phyloP scores from a whole-genome alignment of 345 rosid species.

The Abelmoschus esculentus region DNA sequence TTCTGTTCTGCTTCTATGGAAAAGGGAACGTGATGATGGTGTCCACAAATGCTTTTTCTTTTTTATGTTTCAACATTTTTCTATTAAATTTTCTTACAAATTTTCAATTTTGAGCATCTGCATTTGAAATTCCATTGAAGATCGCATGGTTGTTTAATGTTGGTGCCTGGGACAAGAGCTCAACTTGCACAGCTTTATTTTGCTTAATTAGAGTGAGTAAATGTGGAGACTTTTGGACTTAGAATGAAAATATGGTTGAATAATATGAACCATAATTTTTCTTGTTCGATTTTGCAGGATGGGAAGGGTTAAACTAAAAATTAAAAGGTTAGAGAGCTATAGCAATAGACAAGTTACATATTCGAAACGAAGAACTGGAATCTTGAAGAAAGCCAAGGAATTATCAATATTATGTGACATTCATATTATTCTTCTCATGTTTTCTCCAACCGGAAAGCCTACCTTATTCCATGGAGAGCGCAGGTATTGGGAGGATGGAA shows the following conservation, averaged over 20 bases:
- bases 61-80: not conserved
- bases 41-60: not conserved
- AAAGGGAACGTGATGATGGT: not conserved
- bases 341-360: constrained; percentile 71
- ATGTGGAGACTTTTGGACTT: constrained; percentile 6
- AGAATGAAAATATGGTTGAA: not conserved
- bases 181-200: constrained; percentile 19
- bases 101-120: not conserved
- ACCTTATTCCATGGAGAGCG: constrained; percentile 63
- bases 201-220: constrained; percentile 23
- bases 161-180: constrained; percentile 29
- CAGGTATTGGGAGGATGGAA: constrained; percentile 45
- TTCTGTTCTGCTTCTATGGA: constrained; percentile 10
- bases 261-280: not conserved
- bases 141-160: constrained; percentile 13
- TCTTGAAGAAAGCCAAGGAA: constrained; percentile 86
- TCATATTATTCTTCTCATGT: constrained; percentile 79
- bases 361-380: constrained; percentile 75
- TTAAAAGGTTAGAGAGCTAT: constrained; percentile 74
- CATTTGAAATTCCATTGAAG: constrained; percentile 14
- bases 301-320: constrained; percentile 89
- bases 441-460: constrained; percentile 75
- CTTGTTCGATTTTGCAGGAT: constrained; percentile 30
- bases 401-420: constrained; percentile 78
- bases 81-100: not conserved